Evolutionary conservation across 305 asterid species (phyloP), one percentile per base, ranked within the genome.

Genomic region (Andrographis paniculata): DNA sequence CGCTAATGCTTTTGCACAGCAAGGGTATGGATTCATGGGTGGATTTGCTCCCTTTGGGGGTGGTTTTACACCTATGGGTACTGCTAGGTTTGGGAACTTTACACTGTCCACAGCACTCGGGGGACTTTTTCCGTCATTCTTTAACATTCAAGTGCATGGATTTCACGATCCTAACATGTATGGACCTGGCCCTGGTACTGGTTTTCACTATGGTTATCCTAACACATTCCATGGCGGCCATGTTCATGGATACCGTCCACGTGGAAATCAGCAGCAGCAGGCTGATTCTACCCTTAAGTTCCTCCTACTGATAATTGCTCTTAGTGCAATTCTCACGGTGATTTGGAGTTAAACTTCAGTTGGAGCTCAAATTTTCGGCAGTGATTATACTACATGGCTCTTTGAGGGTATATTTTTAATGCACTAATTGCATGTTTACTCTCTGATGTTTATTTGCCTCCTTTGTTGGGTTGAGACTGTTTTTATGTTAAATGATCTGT

Each of bases 1-100:
- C 12, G 38, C 38, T 11, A 33, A 10, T 33, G 13, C 13, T 11
- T 33, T 33, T 33, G 38, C 38, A 33, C 38, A 33, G 38, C 38
- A 33, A 33, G 38, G 38, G 38, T 33, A 33, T 33, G 38, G 38
- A 4, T 33, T 33, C 38, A 33, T 33, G 38, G 38, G 38, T 6
- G 38, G 38, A 11, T 33, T 33, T 33, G 38, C 14, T 33, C 13
- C 13, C 38, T 11, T 11, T 33, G 54, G 60, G 8, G 60, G 66
- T 8, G 60, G 69, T 28, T 45, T 64, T 64, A 48, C 60, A 14
- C 69, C 69, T 18, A 37, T 53, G 57, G 60, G 59, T 36, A 52
- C 60, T 45, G 48, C 64, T 28, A 52, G 69, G 30, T 57, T 57
- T 45, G 69, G 64, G 56, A 58, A 57, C 47, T 52, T 64, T 19